Conservation (phyloP, 495 filamentous ascomycete species). For the Rostrohypoxylon terebratum region DNA sequence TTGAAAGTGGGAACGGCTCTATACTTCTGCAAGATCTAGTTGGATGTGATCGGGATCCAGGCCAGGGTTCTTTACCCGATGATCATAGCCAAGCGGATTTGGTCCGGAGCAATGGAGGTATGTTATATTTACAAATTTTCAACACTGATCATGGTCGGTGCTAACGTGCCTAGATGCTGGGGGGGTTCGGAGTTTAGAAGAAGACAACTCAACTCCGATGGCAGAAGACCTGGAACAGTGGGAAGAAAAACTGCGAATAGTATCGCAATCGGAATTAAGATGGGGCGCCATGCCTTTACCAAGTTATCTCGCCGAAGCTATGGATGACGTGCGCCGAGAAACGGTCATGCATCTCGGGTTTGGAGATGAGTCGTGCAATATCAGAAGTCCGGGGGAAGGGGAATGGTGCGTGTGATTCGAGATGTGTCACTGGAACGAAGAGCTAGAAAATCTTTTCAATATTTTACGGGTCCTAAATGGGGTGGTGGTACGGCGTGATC, state of each 20-base stretch:
- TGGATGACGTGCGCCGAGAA: neutral
- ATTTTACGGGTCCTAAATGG: slow-evolving; percentile 1
- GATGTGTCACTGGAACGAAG: neutral
- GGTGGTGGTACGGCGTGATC: neutral
- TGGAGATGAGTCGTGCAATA: neutral
- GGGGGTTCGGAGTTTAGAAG: neutral
- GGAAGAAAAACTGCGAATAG: slow-evolving; percentile 5
- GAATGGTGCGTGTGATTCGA: slow-evolving; percentile 21
- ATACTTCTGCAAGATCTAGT: too few species aligned
- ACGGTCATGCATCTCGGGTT: slow-evolving; percentile 31
- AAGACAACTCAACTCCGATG: neutral
- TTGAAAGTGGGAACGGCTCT: neutral
- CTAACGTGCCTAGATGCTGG: slow-evolving; percentile 3
- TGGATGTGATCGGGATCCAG: neutral
- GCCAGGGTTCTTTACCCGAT: too few species aligned
- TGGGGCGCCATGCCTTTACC: slow-evolving; percentile 20
- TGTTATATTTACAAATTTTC: neutral
- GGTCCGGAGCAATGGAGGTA: neutral
- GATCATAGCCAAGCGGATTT: neutral
- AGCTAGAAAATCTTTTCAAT: neutral
- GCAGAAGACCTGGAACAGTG: slow-evolving; percentile 6
- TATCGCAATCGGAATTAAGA: slow-evolving; percentile 16
- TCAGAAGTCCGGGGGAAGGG: slow-evolving; percentile 11
- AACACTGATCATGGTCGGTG: neutral
- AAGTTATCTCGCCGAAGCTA: slow-evolving; percentile 1